Conservation (phyloP, 306 rosid species). For the Canavalia ensiformis region DNA sequence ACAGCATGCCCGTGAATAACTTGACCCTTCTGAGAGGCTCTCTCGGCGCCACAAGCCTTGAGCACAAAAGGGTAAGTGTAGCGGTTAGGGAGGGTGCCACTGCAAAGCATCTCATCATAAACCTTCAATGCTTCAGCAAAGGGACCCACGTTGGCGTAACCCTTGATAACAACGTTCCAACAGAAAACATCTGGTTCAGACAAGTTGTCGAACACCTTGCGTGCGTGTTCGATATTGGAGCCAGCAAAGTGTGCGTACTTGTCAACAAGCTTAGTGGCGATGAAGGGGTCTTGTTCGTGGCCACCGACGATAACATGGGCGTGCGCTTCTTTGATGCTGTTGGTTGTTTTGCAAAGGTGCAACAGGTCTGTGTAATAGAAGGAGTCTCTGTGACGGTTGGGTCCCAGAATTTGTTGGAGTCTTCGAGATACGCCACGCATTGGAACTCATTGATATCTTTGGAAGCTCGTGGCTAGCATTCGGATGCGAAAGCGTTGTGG, state of each 20-base stretch:
- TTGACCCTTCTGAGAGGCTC: constrained; percentile 57
- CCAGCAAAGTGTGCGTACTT: constrained; percentile 49
- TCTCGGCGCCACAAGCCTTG: constrained; percentile 76
- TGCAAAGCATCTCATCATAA: constrained; percentile 58
- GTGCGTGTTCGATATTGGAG: constrained; percentile 55
- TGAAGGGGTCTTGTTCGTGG: constrained; percentile 61
- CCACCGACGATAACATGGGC: constrained; percentile 71
- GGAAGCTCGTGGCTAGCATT: neutral
- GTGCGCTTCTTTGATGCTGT: constrained; percentile 55
- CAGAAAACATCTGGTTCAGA: constrained; percentile 72
- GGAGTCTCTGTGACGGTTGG: constrained; percentile 51
- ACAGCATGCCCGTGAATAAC: constrained; percentile 70
- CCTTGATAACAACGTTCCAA: constrained; percentile 78
- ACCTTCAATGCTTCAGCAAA: constrained; percentile 62
- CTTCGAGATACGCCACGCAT: constrained; percentile 54
- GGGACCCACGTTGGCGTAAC: constrained; percentile 76
- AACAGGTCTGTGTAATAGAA: constrained; percentile 55
- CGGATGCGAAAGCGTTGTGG: too few relatives aligned
- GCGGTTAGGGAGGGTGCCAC: constrained; percentile 55
- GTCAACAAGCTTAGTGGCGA: constrained; percentile 68
- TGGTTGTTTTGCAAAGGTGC: constrained; percentile 55
- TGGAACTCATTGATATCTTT: constrained; percentile 27
- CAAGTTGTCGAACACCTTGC: constrained; percentile 80
- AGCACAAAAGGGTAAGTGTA: constrained; percentile 82
- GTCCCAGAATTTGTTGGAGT: constrained; percentile 38